Evolutionary conservation across 768 basidiomycete species (phyloP).

Genomic region (Strobilomyces confusus): DNA sequence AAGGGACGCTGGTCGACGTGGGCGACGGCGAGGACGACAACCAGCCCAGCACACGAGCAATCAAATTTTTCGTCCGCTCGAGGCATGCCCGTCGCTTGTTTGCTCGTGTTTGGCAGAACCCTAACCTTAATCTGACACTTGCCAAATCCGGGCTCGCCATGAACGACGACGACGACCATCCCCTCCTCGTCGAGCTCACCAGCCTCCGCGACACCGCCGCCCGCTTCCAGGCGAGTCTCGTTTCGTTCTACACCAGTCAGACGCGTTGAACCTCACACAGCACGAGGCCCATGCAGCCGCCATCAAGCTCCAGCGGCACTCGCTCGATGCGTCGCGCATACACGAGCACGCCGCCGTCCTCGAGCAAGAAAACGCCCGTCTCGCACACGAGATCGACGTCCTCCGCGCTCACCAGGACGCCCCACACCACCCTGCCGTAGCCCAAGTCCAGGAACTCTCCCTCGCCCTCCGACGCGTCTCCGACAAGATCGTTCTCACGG

Average conservation of each 20-base stretch:
- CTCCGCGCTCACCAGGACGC: constrained; percentile 54
- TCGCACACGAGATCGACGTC: constrained; percentile 51
- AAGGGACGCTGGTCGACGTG: constrained; percentile 7
- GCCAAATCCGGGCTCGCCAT: background rate
- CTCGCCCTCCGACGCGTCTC: constrained; percentile 65
- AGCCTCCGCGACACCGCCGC: constrained; percentile 44
- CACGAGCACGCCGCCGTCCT: constrained; percentile 30
- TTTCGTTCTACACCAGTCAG: background rate
- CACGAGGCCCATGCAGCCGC: constrained; percentile 67
- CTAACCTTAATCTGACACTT: constrained; percentile 14
- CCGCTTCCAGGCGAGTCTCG: constrained; percentile 44
- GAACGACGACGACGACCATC: constrained; percentile 31
- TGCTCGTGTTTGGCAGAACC: constrained; percentile 17
- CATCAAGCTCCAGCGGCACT: constrained; percentile 61
- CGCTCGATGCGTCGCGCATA: constrained; percentile 43
- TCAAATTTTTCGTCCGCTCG: constrained; percentile 2
- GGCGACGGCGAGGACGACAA: constrained; percentile 6
- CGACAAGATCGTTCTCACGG: constrained; percentile 63
- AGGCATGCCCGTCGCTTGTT: constrained; percentile 4
- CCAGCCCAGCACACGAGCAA: constrained; percentile 10
- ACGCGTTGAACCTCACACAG: constrained; percentile 30
- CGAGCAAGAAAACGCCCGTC: constrained; percentile 55
- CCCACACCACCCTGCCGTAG: constrained; percentile 34
- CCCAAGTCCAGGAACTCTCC: constrained; percentile 52
- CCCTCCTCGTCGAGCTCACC: constrained; percentile 46